Percentiles rank a stretch among this genome's conserved stretches.
Conservation (phyloP, 805 yeast species). For the Candida takata region DNA sequence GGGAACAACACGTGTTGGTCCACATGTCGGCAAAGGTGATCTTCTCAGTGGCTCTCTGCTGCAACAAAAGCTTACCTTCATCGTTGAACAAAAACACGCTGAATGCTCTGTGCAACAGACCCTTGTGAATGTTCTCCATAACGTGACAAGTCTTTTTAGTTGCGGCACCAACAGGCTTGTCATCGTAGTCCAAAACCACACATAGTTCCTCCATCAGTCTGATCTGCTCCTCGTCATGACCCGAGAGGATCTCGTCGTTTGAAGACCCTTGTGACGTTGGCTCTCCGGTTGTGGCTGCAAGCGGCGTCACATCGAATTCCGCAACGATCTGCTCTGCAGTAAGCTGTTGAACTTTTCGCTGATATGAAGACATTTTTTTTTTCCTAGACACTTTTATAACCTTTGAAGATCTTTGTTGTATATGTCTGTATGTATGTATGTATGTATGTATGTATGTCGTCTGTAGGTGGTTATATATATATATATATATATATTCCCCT, state of each 20-base stretch:
- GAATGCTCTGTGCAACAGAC: slow-evolving; percentile 91
- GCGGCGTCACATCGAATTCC: slow-evolving; percentile 63
- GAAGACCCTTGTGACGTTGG: slow-evolving; percentile 30
- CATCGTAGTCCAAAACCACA: slow-evolving; percentile 85
- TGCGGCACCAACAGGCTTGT: slow-evolving; percentile 85
- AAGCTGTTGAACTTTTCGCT: slow-evolving; percentile 47
- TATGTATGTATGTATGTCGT: too few relatives aligned
- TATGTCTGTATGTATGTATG: too few relatives aligned
- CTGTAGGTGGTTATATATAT: too few relatives aligned
- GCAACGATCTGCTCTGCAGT: slow-evolving; percentile 41
- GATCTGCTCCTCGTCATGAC: slow-evolving; percentile 93
- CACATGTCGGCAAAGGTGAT: slow-evolving; percentile 95
- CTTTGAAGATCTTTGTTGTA: too few relatives aligned
- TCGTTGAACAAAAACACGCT: slow-evolving; percentile 88
- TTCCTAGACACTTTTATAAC: too few relatives aligned
- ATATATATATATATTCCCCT: too few relatives aligned
- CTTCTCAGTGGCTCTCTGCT: slow-evolving; percentile 94
- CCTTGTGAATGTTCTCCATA: slow-evolving; percentile 79
- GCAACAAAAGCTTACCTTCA: slow-evolving; percentile 70
- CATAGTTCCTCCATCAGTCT: slow-evolving; percentile 94
- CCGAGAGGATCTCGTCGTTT: slow-evolving; percentile 51
- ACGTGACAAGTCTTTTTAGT: slow-evolving; percentile 87
- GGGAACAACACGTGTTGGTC: slow-evolving; percentile 99
- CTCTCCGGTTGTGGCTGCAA: slow-evolving; percentile 53
- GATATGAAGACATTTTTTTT: slow-evolving; percentile 27